These are phyloP conservation scores for Talaromyces pinophilus DNA, from an alignment of 2,329 filamentous ascomycete genomes.

Conservation along the genomic window DNA sequence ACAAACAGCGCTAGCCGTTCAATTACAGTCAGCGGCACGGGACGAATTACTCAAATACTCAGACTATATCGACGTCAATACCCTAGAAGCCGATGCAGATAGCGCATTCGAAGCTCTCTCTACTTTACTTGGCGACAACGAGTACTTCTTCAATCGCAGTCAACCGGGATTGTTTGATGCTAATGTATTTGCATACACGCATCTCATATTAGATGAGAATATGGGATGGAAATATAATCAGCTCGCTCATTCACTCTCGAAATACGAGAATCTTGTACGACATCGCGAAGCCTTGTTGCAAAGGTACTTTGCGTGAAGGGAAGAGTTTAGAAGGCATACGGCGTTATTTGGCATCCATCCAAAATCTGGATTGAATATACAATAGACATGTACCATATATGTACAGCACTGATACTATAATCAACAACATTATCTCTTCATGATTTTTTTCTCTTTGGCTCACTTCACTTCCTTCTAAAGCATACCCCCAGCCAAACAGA, in stretches of 20 bases:
- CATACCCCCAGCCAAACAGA: conserved; percentile 57
- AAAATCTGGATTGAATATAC: neutral
- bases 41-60: conserved; percentile 69
- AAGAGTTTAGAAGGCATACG: neutral
- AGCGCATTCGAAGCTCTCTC: conserved; percentile 65
- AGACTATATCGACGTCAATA: conserved; percentile 55
- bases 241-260: conserved; percentile 59
- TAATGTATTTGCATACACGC: conserved; percentile 83
- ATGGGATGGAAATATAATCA: conserved; percentile 66
- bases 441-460: neutral
- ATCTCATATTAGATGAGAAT: conserved; percentile 69
- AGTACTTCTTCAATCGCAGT: conserved; percentile 62
- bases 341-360: conserved; percentile 2
- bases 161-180: conserved; percentile 80
- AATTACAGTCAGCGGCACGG: conserved; percentile 72
- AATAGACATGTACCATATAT: conserved; percentile 21
- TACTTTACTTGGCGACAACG: conserved; percentile 56
- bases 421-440: conserved; percentile 1
- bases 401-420: conserved; percentile 18
- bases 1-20: conserved; percentile 61
- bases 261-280: conserved; percentile 62
- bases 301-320: conserved; percentile 46
- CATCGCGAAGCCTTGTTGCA: conserved; percentile 63
- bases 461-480: conserved; percentile 39
- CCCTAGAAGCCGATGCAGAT: conserved; percentile 61